Percentiles rank a stretch among this genome's conserved stretches.
phyloP scores from a whole-genome alignment of 768 basidiomycete genomes.

The Cystofilobasidium bisporidii region DNA sequence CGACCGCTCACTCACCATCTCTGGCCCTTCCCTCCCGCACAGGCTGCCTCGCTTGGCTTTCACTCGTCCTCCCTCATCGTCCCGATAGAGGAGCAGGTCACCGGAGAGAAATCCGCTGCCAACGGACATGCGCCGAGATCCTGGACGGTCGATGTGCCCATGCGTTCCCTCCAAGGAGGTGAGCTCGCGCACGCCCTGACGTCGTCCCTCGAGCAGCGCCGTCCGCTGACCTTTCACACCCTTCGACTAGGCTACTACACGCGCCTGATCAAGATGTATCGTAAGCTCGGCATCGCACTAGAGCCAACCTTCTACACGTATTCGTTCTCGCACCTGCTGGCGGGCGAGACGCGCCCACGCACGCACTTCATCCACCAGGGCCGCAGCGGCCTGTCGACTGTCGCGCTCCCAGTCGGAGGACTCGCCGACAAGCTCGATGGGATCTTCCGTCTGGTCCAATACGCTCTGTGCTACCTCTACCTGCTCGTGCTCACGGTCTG shows the following conservation, averaged over 20 bases:
- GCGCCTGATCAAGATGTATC: constrained; percentile 58
- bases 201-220: neutral
- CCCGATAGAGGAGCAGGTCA: constrained; percentile 32
- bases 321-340: constrained; percentile 39
- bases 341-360: constrained; percentile 34
- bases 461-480: constrained; percentile 45
- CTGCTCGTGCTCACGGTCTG: constrained; percentile 32
- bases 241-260: constrained; percentile 56
- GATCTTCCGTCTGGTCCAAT: constrained; percentile 37
- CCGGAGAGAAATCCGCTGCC: constrained; percentile 7
- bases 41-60: constrained; percentile 58
- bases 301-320: constrained; percentile 55
- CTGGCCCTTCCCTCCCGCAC: constrained; percentile 15
- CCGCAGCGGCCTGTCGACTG: constrained; percentile 47
- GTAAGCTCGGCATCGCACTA: constrained; percentile 53
- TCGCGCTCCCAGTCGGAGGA: constrained; percentile 40
- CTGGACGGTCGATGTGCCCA: constrained; percentile 59
- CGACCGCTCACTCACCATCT: neutral
- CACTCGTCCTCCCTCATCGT: constrained; percentile 48
- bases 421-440: neutral
- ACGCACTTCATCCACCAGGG: constrained; percentile 61
- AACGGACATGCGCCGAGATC: constrained; percentile 41
- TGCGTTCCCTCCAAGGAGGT: constrained; percentile 75
- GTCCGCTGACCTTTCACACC: neutral
- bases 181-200: neutral